Conservation (phyloP, 306 rosid genomes). For the Luffa aegyptiaca region DNA sequence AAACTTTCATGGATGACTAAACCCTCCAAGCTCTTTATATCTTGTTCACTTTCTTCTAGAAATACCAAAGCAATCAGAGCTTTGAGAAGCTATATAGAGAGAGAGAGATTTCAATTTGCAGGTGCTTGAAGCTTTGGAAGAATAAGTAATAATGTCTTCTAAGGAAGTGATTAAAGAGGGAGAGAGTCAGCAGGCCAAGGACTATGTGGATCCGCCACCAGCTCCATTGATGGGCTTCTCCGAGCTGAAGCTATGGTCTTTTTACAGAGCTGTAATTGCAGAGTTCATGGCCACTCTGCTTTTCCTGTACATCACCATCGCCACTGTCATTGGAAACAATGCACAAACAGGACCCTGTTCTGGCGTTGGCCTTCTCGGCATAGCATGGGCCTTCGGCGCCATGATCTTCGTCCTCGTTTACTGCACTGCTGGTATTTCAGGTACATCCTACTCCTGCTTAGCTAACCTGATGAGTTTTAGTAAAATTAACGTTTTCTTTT, state of each 20-base stretch:
- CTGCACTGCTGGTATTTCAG: constrained; percentile 57
- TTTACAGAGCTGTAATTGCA: constrained; percentile 44
- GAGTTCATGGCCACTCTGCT: constrained; percentile 51
- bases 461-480: too few species aligned
- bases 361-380: constrained; percentile 38
- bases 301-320: constrained; percentile 42
- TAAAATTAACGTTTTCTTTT: too few species aligned
- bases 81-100: not conserved
- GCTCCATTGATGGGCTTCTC: constrained; percentile 35
- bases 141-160: constrained; percentile 10
- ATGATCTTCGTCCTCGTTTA: constrained; percentile 49
- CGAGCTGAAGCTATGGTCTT: constrained; percentile 41
- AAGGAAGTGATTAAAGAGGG: constrained; percentile 31
- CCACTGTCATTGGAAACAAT: constrained; percentile 39
- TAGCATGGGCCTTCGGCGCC: constrained; percentile 45
- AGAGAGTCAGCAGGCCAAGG: constrained; percentile 21
- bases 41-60: not conserved
- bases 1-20: too few species aligned
- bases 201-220: constrained; percentile 44
- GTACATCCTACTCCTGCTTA: not conserved
- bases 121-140: not conserved
- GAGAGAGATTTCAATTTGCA: not conserved
- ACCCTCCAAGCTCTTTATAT: too few species aligned
- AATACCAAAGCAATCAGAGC: not conserved
- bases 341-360: constrained; percentile 23